phyloP scores from a whole-genome alignment of 495 filamentous ascomycete species.

The Amniculicola lignicola region DNA sequence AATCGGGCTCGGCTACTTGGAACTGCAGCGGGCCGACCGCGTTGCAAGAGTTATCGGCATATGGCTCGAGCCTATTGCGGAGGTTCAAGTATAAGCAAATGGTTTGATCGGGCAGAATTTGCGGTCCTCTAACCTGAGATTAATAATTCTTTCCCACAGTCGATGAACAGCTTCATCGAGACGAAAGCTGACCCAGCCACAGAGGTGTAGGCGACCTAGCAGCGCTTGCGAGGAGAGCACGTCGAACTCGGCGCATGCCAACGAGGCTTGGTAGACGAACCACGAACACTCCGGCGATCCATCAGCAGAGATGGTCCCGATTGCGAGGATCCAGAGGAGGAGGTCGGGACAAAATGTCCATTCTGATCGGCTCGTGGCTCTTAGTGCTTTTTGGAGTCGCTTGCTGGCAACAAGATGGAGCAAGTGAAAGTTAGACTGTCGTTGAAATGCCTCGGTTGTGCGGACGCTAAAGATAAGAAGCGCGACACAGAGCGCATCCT shows the following conservation, averaged over 20 bases:
- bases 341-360: slow-evolving; percentile 30
- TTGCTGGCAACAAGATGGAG: slow-evolving; percentile 30
- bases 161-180: slow-evolving; percentile 24
- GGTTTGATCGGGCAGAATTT: slow-evolving; percentile 25
- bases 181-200: slow-evolving; percentile 34
- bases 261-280: slow-evolving; percentile 26
- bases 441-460: slow-evolving; percentile 18
- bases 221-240: slow-evolving; percentile 7
- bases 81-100: slow-evolving; percentile 33
- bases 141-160: slow-evolving; percentile 28
- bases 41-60: slow-evolving; percentile 3
- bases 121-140: slow-evolving; percentile 30
- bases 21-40: slow-evolving; percentile 25
- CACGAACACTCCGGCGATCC: slow-evolving; percentile 23
- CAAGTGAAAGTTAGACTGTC: not conserved
- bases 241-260: slow-evolving; percentile 28
- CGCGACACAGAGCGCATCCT: slow-evolving; percentile 34
- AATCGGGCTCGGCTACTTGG: slow-evolving; percentile 22
- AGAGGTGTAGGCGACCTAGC: slow-evolving; percentile 27
- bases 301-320: slow-evolving; percentile 32
- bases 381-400: slow-evolving; percentile 29
- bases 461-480: slow-evolving; percentile 33
- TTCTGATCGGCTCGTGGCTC: slow-evolving; percentile 21
- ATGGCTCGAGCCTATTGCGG: slow-evolving; percentile 26
- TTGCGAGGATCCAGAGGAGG: slow-evolving; percentile 33